Conservation (phyloP, 2,329 filamentous ascomycete genomes). For the Aureobasidium sp. region DNA sequence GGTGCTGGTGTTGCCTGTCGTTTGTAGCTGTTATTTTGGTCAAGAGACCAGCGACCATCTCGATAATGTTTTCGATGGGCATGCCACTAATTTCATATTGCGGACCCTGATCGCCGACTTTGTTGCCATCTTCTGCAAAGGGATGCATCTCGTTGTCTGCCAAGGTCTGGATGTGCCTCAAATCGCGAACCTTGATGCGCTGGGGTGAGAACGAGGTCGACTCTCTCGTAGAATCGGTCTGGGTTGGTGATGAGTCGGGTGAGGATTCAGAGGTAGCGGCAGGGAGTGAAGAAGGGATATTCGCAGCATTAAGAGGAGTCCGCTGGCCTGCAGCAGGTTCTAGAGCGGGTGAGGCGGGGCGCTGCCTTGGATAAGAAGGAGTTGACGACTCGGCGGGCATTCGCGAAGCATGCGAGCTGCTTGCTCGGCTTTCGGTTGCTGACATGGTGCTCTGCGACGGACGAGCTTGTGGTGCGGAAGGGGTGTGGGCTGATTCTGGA, state of each 20-base stretch:
- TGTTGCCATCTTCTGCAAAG: slow-evolving; percentile 41
- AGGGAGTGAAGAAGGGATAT: neutral
- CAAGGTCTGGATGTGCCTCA: slow-evolving; percentile 86
- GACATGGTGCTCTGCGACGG: slow-evolving; percentile 17
- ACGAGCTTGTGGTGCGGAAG: neutral
- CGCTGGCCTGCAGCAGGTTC: slow-evolving; percentile 11
- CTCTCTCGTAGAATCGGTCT: slow-evolving; percentile 23
- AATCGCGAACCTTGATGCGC: slow-evolving; percentile 73
- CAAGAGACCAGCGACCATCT: slow-evolving; percentile 94
- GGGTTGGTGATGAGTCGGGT: slow-evolving; percentile 30
- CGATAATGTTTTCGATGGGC: slow-evolving; percentile 95
- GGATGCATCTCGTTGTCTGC: slow-evolving; percentile 67
- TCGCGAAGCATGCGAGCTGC: slow-evolving; percentile 12
- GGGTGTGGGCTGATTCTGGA: neutral
- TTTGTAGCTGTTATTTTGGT: slow-evolving; percentile 98
- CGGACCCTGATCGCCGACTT: slow-evolving; percentile 42
- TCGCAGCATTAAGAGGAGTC: slow-evolving; percentile 1
- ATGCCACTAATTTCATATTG: slow-evolving; percentile 95
- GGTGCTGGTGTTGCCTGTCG: slow-evolving; percentile 83
- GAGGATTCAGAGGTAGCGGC: slow-evolving; percentile 32
- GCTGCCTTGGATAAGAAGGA: neutral
- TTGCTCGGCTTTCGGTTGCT: slow-evolving; percentile 13
- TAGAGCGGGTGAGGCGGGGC: neutral
- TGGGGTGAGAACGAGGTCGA: slow-evolving; percentile 39
- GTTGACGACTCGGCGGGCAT: neutral